phyloP scores from a whole-genome alignment of 2,329 filamentous ascomycete species.

The Penicillium sp. region DNA sequence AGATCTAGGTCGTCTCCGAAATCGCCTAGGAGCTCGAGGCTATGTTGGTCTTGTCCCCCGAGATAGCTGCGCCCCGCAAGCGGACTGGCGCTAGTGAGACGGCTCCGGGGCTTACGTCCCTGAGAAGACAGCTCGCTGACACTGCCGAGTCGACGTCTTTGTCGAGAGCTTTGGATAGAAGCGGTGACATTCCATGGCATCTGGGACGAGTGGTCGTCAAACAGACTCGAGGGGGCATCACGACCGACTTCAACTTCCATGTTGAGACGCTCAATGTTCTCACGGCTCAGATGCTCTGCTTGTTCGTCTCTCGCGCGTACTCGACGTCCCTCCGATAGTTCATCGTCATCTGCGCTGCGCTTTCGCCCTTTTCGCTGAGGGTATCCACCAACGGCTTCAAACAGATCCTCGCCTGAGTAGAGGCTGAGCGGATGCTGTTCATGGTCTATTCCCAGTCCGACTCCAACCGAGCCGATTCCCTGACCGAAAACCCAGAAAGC shows the following conservation, averaged over 20 bases:
- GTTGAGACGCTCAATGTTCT: slow-evolving; percentile 7
- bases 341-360: slow-evolving; percentile 20
- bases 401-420: slow-evolving; percentile 51
- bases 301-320: slow-evolving; percentile 34
- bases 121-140: slow-evolving; percentile 29
- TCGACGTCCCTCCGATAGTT: slow-evolving; percentile 22
- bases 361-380: slow-evolving; percentile 20
- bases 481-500: slow-evolving; percentile 51
- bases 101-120: slow-evolving; percentile 31
- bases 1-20: slow-evolving; percentile 25
- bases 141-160: slow-evolving; percentile 34
- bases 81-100: slow-evolving; percentile 53
- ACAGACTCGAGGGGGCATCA: slow-evolving; percentile 56
- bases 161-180: slow-evolving; percentile 47
- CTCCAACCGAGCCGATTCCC: slow-evolving; percentile 49
- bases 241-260: slow-evolving; percentile 60
- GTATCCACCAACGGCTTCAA: slow-evolving; percentile 40
- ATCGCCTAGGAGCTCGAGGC: slow-evolving; percentile 17
- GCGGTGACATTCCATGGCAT: slow-evolving; percentile 61
- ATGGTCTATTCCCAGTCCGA: slow-evolving; percentile 36
- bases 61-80: slow-evolving; percentile 46
- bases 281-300: slow-evolving; percentile 29
- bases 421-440: slow-evolving; percentile 46
- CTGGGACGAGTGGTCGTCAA: slow-evolving; percentile 57
- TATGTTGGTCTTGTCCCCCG: slow-evolving; percentile 22